Conservation (phyloP, 176 grass and related monocot genomes). For the Chrysopogon serrulatus region DNA sequence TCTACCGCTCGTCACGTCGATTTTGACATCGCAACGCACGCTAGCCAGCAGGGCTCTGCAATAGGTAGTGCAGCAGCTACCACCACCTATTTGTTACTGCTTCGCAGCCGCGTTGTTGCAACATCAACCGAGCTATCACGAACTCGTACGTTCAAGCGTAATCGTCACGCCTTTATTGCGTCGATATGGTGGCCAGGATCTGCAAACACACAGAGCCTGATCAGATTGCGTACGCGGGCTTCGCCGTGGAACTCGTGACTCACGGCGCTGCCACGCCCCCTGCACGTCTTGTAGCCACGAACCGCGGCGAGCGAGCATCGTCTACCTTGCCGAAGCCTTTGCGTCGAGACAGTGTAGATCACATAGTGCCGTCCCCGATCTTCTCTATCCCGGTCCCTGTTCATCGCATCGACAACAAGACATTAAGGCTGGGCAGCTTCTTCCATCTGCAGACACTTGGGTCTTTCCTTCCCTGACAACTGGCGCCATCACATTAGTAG, state of each 20-base stretch:
- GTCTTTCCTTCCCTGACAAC: neutral
- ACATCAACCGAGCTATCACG: neutral
- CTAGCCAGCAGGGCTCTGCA: neutral
- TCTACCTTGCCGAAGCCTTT: neutral
- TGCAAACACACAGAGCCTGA: neutral
- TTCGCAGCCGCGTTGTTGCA: neutral
- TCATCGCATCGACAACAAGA: neutral
- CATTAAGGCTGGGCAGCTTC: neutral
- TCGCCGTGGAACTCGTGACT: neutral
- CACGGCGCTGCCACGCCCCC: neutral
- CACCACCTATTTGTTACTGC: neutral
- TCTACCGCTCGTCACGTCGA: slow-evolving; percentile 19
- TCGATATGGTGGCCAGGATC: neutral
- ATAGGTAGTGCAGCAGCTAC: too few species aligned
- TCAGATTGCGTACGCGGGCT: neutral
- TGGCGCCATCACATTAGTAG: neutral
- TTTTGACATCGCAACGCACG: slow-evolving; percentile 3
- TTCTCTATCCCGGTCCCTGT: neutral
- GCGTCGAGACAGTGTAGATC: neutral
- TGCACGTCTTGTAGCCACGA: neutral
- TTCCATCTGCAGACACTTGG: neutral
- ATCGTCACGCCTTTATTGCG: neutral
- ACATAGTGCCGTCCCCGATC: too few species aligned
- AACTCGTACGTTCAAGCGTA: neutral
- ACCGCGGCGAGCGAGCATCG: neutral